These are phyloP conservation scores for Auricularia sp. DNA, from an alignment of 768 basidiomycete genomes.

Conservation along the genomic window DNA sequence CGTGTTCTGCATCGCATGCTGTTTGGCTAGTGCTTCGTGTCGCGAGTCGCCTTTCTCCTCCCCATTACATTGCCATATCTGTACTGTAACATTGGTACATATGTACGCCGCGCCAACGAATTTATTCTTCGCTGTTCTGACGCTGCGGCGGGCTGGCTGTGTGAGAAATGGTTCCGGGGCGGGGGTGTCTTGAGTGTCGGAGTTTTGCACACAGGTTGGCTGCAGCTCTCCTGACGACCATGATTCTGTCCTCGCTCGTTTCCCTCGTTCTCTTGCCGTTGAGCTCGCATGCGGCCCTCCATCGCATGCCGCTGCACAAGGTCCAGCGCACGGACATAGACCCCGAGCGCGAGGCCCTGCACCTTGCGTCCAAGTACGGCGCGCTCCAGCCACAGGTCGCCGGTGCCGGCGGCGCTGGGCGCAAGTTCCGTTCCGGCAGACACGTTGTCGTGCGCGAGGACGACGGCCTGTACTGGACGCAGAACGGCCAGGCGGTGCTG, in stretches of 20 bases:
- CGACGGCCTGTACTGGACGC: constrained; percentile 71
- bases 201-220: not conserved
- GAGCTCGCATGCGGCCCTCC: constrained; percentile 43
- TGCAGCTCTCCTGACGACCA: constrained; percentile 10
- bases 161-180: too few species aligned
- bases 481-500: constrained; percentile 43
- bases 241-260: constrained; percentile 35
- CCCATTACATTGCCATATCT: not conserved
- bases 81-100: not conserved
- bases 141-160: too few species aligned
- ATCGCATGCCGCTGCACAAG: constrained; percentile 88
- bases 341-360: constrained; percentile 63
- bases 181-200: too few species aligned
- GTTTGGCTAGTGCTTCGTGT: not conserved
- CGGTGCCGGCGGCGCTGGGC: constrained; percentile 65
- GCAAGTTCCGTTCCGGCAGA: constrained; percentile 39
- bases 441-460: constrained; percentile 29
- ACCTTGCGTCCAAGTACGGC: constrained; percentile 93
- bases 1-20: not conserved
- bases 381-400: constrained; percentile 45
- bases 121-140: not conserved
- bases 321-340: constrained; percentile 48
- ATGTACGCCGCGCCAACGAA: constrained; percentile 1
- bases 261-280: constrained; percentile 34
- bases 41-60: not conserved